Percentiles rank a stretch among this genome's conserved stretches.
Evolutionary conservation across 176 grass and related monocot genomes (phyloP).

Genomic region (Oryza meridionalis): DNA sequence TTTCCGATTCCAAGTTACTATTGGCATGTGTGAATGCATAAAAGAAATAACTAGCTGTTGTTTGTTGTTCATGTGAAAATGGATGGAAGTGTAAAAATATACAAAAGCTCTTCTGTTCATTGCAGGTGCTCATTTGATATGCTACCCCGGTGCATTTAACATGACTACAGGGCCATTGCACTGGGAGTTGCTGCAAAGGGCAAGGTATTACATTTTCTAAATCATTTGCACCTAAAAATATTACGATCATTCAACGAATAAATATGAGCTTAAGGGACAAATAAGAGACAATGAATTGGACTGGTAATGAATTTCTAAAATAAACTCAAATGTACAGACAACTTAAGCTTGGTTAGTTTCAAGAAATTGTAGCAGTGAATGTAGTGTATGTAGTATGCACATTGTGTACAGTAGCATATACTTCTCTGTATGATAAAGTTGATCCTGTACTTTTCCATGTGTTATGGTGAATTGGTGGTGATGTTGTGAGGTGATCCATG

Average conservation of each 20-base stretch:
- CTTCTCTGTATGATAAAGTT: no score
- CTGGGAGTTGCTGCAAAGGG: constrained; percentile 96
- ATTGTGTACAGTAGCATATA: no score
- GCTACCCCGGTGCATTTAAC: constrained; percentile 99
- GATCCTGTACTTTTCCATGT: no score
- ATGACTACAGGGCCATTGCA: constrained; percentile 98
- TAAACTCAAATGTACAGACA: background rate
- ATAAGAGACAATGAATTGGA: background rate
- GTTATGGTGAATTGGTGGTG: no score
- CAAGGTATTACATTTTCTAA: constrained; percentile 57
- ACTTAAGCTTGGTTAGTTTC: no score
- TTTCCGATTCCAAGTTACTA: background rate
- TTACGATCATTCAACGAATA: background rate
- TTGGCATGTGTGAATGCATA: background rate
- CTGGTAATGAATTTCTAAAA: background rate
- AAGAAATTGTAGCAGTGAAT: no score
- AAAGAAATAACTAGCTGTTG: background rate
- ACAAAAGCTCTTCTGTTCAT: background rate
- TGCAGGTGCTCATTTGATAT: constrained; percentile 92
- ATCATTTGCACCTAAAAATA: constrained; percentile 33
- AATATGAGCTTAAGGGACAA: background rate
- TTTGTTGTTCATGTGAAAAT: constrained; percentile 7
- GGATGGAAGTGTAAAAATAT: background rate
- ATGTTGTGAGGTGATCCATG: no score
- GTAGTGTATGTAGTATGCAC: no score